Evolutionary conservation across 176 grass and related monocot genomes (phyloP), one percentile per base, ranked within the genome.

Genomic region (Carex littledalei): DNA sequence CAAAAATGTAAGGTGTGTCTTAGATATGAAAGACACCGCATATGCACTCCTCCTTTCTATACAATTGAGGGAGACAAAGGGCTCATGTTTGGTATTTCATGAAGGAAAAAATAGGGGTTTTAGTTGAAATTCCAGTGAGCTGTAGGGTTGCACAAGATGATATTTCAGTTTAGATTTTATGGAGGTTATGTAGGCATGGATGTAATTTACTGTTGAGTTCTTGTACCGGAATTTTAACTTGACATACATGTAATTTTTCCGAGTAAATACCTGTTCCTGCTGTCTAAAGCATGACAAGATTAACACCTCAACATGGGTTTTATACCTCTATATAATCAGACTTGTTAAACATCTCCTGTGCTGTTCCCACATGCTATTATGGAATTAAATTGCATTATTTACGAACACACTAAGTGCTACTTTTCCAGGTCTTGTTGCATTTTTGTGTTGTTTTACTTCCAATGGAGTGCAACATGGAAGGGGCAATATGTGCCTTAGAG

Each of bases 401-500:
- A 56, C 3, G 6, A 56, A 78, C 24, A 78, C 69, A 50, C n/a
- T 49, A 22, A 12, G 37, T 15, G 49, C 14, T 78, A 31, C 12
- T 4, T 78, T 78, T 31, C 12, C 79, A 81, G 79, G 29, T 47
- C 35, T 39, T 45, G 14, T 64, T 55, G 31, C 79, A 63, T 21
- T 53, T 15, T 18, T 6, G 24, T 32, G 1, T 56, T 61, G 4
- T 24, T 39, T 20, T 37, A 16, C 22, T 29, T 66, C 22, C 39
- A 0, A 86, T 91, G 45, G 86, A 88, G 43, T 93, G 88, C 90
- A 98, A 92, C 76, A 93, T 87, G 83, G 89, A 93, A 88, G 89
- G 93, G 64, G 91, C 95, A 80, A 68, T 92, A 12, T 86, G 65
- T 87, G 93, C 89, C 24, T 95, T 66, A 85, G 89, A 93, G 59